phyloP scores from a whole-genome alignment of 2,329 filamentous ascomycete species.

The Venturia nashicola region DNA sequence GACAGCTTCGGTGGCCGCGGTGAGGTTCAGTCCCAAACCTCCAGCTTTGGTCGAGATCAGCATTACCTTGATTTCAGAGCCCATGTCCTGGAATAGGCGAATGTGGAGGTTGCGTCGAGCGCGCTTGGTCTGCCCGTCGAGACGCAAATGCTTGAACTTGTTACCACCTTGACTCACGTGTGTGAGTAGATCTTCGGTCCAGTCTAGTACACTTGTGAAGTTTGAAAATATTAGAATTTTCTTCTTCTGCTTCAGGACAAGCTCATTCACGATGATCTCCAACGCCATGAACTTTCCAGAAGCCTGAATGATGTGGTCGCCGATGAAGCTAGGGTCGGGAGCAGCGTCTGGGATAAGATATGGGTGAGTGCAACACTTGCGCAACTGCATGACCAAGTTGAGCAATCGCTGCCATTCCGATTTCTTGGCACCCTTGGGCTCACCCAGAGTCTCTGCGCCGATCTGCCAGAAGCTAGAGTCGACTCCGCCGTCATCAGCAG shows the following conservation, averaged over 20 bases:
- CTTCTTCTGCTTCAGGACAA: constrained; percentile 37
- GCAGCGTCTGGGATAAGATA: constrained; percentile 36
- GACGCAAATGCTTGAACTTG: constrained; percentile 33
- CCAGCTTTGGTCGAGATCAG: constrained; percentile 44
- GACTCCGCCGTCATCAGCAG: constrained; percentile 18
- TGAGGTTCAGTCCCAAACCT: constrained; percentile 43
- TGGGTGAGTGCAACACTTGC: constrained; percentile 44
- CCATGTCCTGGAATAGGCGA: constrained; percentile 37
- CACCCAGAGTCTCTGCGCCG: constrained; percentile 6
- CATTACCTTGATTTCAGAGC: constrained; percentile 39
- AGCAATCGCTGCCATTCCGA: constrained; percentile 37
- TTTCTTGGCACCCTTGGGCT: neutral
- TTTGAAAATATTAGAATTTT: constrained; percentile 47
- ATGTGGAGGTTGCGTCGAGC: constrained; percentile 41
- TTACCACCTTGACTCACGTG: constrained; percentile 30
- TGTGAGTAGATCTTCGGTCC: constrained; percentile 38
- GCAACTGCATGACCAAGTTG: constrained; percentile 44
- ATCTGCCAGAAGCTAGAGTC: constrained; percentile 7
- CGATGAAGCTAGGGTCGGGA: constrained; percentile 33
- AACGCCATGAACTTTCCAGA: constrained; percentile 46
- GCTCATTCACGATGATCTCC: constrained; percentile 37
- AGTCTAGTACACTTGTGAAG: constrained; percentile 39
- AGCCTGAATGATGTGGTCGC: constrained; percentile 35
- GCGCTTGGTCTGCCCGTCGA: constrained; percentile 38
- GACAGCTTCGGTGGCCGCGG: constrained; percentile 41